Conservation (phyloP, 805 yeast species). For the Blastobotrys americana region DNA sequence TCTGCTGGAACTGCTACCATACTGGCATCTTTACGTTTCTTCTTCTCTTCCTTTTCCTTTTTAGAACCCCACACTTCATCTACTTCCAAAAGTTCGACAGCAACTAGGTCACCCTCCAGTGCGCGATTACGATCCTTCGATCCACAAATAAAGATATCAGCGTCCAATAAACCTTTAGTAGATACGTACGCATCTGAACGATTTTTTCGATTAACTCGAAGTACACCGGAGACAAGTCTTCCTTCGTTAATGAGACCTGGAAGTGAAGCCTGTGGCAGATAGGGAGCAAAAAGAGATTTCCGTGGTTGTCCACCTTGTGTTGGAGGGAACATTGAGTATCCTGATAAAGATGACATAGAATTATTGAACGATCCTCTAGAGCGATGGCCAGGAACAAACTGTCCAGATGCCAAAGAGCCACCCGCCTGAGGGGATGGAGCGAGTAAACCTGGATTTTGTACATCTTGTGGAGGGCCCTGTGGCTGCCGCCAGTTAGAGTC, state of each 20-base stretch:
- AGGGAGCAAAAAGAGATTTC: slow-evolving; percentile 85
- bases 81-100: slow-evolving; percentile 86
- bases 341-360: slow-evolving; percentile 40
- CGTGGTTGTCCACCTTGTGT: slow-evolving; percentile 24
- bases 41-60: slow-evolving; percentile 94
- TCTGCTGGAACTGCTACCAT: slow-evolving; percentile 20
- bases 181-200: slow-evolving; percentile 98
- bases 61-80: slow-evolving; percentile 98
- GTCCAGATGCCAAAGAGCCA: slow-evolving; percentile 5
- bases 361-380: slow-evolving; percentile 55
- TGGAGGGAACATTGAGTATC: slow-evolving; percentile 15
- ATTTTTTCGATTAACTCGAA: slow-evolving; percentile 92
- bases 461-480: slow-evolving; percentile 4
- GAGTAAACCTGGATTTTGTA: slow-evolving; percentile 7
- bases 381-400: slow-evolving; percentile 73
- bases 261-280: slow-evolving; percentile 84
- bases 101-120: slow-evolving; percentile 92
- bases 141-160: slow-evolving; percentile 96
- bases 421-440: slow-evolving; percentile 7
- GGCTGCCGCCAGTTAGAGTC: slow-evolving; percentile 24
- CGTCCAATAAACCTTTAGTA: slow-evolving; percentile 90
- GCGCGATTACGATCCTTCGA: slow-evolving; percentile 98
- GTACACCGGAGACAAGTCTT: slow-evolving; percentile 80
- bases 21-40: slow-evolving; percentile 60
- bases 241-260: slow-evolving; percentile 89